Conservation (phyloP, 306 rosid species). For the Cicer arietinum region DNA sequence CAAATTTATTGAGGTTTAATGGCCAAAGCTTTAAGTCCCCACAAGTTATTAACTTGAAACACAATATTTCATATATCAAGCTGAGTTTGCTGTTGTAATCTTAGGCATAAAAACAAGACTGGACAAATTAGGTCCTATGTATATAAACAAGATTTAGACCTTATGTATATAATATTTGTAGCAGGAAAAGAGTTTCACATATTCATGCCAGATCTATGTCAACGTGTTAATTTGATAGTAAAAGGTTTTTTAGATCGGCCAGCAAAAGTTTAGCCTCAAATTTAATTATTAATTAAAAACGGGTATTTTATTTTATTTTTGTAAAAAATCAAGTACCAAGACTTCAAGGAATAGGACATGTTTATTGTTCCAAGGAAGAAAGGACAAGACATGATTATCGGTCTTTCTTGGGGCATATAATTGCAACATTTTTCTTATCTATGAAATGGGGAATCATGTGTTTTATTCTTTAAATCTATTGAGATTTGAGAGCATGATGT, state of each 20-base stretch:
- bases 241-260: not conserved
- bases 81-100: not conserved
- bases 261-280: not conserved
- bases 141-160: not conserved
- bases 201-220: not conserved
- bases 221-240: not conserved
- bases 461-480: no score
- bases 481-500: not conserved
- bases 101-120: not conserved
- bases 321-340: not conserved
- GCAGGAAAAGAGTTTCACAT: not conserved
- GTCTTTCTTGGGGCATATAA: not conserved
- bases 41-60: not conserved
- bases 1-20: no score
- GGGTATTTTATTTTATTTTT: not conserved
- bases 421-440: not conserved
- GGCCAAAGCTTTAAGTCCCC: not conserved
- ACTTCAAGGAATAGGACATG: not conserved
- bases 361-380: not conserved
- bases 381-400: not conserved
- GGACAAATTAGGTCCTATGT: not conserved
- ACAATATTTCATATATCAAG: not conserved
- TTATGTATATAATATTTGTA: not conserved
- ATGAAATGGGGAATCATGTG: no score
- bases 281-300: not conserved